Percentiles rank a stretch among this genome's conserved stretches.
Evolutionary conservation across 768 basidiomycete species (phyloP).

Genomic region (Trametes elegans): DNA sequence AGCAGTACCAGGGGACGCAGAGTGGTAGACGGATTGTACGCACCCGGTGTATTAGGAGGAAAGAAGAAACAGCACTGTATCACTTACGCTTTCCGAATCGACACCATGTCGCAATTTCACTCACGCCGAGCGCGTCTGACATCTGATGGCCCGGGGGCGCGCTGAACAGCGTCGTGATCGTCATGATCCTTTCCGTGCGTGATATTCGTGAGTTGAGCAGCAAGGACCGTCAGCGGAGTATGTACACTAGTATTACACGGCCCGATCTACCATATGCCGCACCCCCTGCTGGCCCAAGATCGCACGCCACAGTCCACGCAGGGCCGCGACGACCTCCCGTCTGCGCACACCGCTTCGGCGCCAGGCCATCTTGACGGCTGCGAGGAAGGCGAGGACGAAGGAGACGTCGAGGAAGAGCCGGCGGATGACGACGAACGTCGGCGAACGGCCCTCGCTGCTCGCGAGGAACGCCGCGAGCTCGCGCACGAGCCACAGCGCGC

Average conservation of each 20-base stretch:
- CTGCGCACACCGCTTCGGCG: slow-evolving; percentile 65
- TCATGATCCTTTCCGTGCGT: background rate
- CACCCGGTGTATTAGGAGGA: slow-evolving; percentile 13
- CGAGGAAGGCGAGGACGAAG: slow-evolving; percentile 66
- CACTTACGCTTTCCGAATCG: slow-evolving; percentile 4
- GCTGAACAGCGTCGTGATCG: too few species aligned
- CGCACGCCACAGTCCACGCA: slow-evolving; percentile 68
- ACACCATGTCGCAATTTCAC: background rate
- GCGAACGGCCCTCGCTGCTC: slow-evolving; percentile 58
- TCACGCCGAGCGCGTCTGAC: background rate
- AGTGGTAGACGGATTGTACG: background rate
- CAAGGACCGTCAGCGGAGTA: background rate
- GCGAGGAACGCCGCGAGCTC: slow-evolving; percentile 58
- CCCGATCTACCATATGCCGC: slow-evolving; percentile 50
- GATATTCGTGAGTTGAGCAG: background rate
- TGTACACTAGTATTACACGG: slow-evolving; percentile 17
- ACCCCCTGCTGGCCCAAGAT: slow-evolving; percentile 52
- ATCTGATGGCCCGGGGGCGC: background rate
- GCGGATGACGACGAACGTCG: slow-evolving; percentile 64
- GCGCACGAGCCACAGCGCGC: slow-evolving; percentile 46
- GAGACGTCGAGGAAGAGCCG: slow-evolving; percentile 77
- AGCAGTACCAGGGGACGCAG: background rate
- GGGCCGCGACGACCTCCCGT: slow-evolving; percentile 62
- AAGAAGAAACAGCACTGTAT: slow-evolving; percentile 5
- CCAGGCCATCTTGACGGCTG: slow-evolving; percentile 60